Conservation (phyloP, 1,284 basidiomycete genomes). For the Ustilago sp. region DNA sequence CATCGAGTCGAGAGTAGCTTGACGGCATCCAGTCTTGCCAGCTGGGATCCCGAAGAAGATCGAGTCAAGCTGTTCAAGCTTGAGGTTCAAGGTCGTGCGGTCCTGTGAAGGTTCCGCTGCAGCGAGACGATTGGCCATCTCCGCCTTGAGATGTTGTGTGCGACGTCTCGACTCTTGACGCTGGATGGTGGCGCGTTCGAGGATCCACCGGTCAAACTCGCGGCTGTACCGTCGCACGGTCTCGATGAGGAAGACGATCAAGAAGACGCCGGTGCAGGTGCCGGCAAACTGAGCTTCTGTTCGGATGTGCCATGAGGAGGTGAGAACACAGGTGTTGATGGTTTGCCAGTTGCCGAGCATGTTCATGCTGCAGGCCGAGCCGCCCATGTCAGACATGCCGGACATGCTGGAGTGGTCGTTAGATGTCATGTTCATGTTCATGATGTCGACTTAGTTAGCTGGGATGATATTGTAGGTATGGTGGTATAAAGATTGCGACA, state of each 20-base stretch:
- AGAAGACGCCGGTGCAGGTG: conserved; percentile 62
- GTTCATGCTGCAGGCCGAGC: conserved; percentile 39
- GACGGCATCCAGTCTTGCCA: conserved; percentile 18
- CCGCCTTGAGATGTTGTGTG: conserved; percentile 27
- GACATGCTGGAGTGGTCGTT: conserved; percentile 42
- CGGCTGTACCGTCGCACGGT: conserved; percentile 55
- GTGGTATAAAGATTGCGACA: background rate
- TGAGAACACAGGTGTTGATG: conserved; percentile 56
- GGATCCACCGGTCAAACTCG: conserved; percentile 61
- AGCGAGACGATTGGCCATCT: conserved; percentile 36
- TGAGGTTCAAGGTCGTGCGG: conserved; percentile 18
- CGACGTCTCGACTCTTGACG: conserved; percentile 28
- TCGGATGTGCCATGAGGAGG: conserved; percentile 58
- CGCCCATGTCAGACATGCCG: conserved; percentile 30
- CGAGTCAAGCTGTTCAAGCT: conserved; percentile 37
- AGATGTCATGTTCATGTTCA: conserved; percentile 21
- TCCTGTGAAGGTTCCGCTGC: conserved; percentile 27
- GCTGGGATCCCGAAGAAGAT: conserved; percentile 46
- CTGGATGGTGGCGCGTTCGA: conserved; percentile 42
- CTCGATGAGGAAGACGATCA: conserved; percentile 62
- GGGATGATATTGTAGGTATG: background rate
- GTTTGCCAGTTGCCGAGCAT: conserved; percentile 59
- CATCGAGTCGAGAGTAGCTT: conserved; percentile 44
- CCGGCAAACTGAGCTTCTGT: conserved; percentile 59
- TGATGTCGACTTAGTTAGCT: no score